A percentile compares a stretch with the other conserved stretches of the same genome.
Conservation (phyloP, 306 rosid species). For the Pterocarpus macrocarpus region DNA sequence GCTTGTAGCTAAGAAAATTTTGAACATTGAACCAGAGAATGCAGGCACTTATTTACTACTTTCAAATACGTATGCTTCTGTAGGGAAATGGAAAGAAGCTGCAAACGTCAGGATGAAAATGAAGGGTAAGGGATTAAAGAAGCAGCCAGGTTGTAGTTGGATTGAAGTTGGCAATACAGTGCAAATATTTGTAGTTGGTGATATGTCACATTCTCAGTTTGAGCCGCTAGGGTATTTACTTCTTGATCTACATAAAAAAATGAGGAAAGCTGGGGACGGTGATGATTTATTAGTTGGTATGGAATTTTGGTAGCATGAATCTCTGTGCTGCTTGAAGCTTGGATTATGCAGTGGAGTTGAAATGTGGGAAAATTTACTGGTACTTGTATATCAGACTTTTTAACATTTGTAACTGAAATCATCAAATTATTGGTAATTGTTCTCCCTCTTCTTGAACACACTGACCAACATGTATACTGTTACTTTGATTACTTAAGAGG, state of each 20-base stretch:
- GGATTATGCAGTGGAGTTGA: slow-evolving; percentile 39
- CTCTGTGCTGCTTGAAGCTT: slow-evolving; percentile 10
- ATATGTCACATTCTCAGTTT: slow-evolving; percentile 48
- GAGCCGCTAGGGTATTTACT: slow-evolving; percentile 45
- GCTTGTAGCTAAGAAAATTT: slow-evolving; percentile 49
- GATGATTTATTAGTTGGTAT: slow-evolving; percentile 48
- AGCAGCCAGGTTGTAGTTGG: slow-evolving; percentile 69
- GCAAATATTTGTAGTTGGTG: slow-evolving; percentile 59
- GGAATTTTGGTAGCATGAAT: slow-evolving; percentile 16
- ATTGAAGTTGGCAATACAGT: slow-evolving; percentile 57
- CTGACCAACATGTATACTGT: slow-evolving; percentile 1
- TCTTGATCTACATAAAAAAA: slow-evolving; percentile 49
- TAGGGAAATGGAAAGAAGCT: slow-evolving; percentile 62
- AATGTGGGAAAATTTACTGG: slow-evolving; percentile 6
- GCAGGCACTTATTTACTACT: slow-evolving; percentile 54
- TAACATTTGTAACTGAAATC: slow-evolving; percentile 26
- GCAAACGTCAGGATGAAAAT: slow-evolving; percentile 54
- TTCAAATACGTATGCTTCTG: slow-evolving; percentile 58
- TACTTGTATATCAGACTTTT: slow-evolving; percentile 18
- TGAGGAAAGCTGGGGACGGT: slow-evolving; percentile 48
- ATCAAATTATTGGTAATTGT: background rate
- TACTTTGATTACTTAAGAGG: slow-evolving; percentile 33
- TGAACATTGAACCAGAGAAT: slow-evolving; percentile 51
- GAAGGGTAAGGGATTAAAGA: slow-evolving; percentile 59
- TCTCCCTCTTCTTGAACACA: background rate